Conservation (phyloP, 2,329 filamentous ascomycete genomes). For the Cercospora zeae-maydis region DNA sequence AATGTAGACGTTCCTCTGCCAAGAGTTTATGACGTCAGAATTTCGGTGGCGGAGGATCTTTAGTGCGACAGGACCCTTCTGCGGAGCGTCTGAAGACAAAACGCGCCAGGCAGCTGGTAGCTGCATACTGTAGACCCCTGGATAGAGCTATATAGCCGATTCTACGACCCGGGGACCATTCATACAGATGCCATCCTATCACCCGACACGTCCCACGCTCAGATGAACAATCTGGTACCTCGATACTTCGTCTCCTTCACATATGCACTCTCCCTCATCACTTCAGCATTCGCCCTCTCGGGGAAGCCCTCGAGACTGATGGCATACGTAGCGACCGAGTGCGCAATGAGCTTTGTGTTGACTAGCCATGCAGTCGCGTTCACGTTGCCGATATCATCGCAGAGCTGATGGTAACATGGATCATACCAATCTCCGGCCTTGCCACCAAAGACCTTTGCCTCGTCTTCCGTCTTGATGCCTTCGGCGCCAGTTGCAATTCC, state of each 20-base stretch:
- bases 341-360: constrained; percentile 61
- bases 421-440: constrained; percentile 48
- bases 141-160: too few relatives aligned
- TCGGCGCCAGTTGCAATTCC: constrained; percentile 47
- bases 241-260: constrained; percentile 22
- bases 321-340: constrained; percentile 69
- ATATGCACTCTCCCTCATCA: constrained; percentile 12
- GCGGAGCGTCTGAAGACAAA: too few relatives aligned
- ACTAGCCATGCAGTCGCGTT: constrained; percentile 54
- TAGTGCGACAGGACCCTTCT: too few relatives aligned
- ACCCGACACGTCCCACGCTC: background rate
- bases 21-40: too few relatives aligned
- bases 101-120: too few relatives aligned
- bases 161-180: too few relatives aligned
- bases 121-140: too few relatives aligned
- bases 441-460: constrained; percentile 67
- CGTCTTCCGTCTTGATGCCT: constrained; percentile 66
- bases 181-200: too few relatives aligned
- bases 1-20: too few relatives aligned
- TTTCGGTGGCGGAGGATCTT: too few relatives aligned
- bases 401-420: constrained; percentile 39
- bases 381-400: constrained; percentile 43
- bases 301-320: constrained; percentile 60
- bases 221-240: constrained; percentile 22
- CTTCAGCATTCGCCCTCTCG: constrained; percentile 15